Evolutionary conservation across 1,284 basidiomycete genomes (phyloP), one percentile per base, ranked within the genome.

Genomic region (Cutaneotrichosporon mucoides): DNA sequence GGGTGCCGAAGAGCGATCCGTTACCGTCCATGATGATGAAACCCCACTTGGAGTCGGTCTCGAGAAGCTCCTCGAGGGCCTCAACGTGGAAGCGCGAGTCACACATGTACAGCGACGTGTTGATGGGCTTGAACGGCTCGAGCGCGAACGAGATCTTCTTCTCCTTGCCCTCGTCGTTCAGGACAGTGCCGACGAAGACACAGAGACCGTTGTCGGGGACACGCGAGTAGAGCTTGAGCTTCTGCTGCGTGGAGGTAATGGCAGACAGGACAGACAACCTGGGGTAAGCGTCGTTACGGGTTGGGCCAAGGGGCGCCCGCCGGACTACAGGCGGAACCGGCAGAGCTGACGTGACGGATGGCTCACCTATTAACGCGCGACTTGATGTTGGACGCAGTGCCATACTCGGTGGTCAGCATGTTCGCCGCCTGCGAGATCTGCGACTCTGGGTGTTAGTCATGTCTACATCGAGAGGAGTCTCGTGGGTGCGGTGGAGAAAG

Each of bases 41-140:
- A 37, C 94, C 96, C 76, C 98, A 99, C 73, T 92, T 91, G 67
- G 92, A 90, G 78, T 99, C 96, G 37, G 90, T 93, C 80, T 99
- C 96, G 68, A 99, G 85, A 53, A 99, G 86, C 76, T 99, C 96
- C 52, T 91, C 90, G 40, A 99, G 85, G 0, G 94, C 93, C 75
- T 98, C 96, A 4, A 96, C 98, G 82, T 98, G 95, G 83, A 99
- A 99, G 79, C 98, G 96, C 83, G 96, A 97, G 84, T 99, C 96
- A 76, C 96, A 99, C 55, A 98, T 88, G 81, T 99, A 99, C 51
- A 99, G 86, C 15, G 93, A 92, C 88, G 95, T 99, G 80, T 98
- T 99, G 83, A 99, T 97, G 43, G 96, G 94, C 79, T 97, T 92
- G 77, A 92, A 90, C 12, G 95, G 95, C 76, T 97, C 94, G 67